A percentile compares a stretch with the other conserved stretches of the same genome.
Evolutionary conservation across 345 rosid species (phyloP).

Genomic region (Cardamine occulta): DNA sequence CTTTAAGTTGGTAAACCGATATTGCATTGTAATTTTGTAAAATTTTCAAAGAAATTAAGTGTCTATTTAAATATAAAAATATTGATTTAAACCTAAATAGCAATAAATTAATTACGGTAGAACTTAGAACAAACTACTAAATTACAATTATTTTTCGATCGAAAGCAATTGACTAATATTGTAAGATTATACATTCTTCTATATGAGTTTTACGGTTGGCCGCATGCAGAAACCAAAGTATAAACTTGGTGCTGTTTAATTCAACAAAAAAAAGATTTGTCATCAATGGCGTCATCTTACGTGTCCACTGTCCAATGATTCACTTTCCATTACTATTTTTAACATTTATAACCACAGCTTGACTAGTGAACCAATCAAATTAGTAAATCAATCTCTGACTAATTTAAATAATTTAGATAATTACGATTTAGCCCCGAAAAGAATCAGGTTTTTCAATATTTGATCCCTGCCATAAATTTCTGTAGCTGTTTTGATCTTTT

Average conservation of each 20-base stretch:
- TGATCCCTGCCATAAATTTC: background rate
- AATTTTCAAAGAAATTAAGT: background rate
- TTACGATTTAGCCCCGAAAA: background rate
- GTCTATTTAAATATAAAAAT: too few relatives aligned
- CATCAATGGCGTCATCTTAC: slow-evolving; percentile 50
- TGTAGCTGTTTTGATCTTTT: background rate
- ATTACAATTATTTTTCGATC: background rate
- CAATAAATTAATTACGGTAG: background rate
- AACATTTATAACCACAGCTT: background rate
- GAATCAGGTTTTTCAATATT: background rate
- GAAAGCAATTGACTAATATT: background rate
- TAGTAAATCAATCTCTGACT: background rate
- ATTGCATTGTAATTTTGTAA: background rate
- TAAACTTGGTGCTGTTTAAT: slow-evolving; percentile 26
- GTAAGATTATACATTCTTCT: too few relatives aligned
- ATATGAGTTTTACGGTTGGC: slow-evolving; percentile 44
- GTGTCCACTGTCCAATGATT: slow-evolving; percentile 9
- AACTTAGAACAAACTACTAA: background rate
- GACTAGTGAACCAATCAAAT: slow-evolving; percentile 11
- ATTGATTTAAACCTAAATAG: too few relatives aligned
- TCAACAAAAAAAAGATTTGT: slow-evolving; percentile 36
- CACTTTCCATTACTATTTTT: slow-evolving; percentile 19
- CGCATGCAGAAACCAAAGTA: slow-evolving; percentile 25
- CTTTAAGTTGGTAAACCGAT: too few relatives aligned
- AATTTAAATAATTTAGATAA: background rate